Evolutionary conservation across 2,329 filamentous ascomycete genomes (phyloP).

Genomic region (Akanthomyces dipterigenus): DNA sequence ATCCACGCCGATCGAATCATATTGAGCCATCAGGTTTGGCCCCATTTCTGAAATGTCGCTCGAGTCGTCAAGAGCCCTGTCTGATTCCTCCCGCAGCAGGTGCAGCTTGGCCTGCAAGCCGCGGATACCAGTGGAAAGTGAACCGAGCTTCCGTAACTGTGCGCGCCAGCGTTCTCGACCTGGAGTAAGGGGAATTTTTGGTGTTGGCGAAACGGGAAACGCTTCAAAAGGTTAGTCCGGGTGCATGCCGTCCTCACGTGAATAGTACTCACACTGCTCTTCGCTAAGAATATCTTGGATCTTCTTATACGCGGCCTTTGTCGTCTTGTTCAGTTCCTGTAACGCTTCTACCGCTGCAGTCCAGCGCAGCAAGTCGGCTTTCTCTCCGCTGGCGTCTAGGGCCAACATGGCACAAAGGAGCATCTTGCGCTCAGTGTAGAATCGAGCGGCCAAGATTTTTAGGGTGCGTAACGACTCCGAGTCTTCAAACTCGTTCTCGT

Average conservation of each 20-base stretch:
- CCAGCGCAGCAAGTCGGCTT: conserved; percentile 72
- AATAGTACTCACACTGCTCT: conserved; percentile 62
- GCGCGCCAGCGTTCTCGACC: conserved; percentile 77
- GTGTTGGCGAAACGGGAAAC: conserved; percentile 48
- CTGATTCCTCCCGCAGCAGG: conserved; percentile 82
- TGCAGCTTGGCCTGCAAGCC: conserved; percentile 93
- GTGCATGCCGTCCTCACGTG: conserved; percentile 9
- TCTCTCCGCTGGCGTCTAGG: conserved; percentile 73
- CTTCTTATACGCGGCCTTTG: conserved; percentile 55
- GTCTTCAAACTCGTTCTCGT: conserved; percentile 67
- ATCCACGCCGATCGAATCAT: conserved; percentile 89
- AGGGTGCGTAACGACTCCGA: conserved; percentile 70
- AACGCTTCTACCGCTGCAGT: conserved; percentile 71
- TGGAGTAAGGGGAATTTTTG: conserved; percentile 58
- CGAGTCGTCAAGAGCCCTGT: conserved; percentile 67
- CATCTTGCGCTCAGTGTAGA: conserved; percentile 75
- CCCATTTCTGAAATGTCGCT: conserved; percentile 69
- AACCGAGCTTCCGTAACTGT: conserved; percentile 81
- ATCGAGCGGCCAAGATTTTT: conserved; percentile 73
- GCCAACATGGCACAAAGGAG: conserved; percentile 85
- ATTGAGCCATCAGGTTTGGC: conserved; percentile 74
- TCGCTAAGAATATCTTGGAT: conserved; percentile 67
- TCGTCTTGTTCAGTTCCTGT: conserved; percentile 54
- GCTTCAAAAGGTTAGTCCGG: conserved; percentile 27
- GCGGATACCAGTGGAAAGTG: conserved; percentile 82